phyloP scores from a whole-genome alignment of 257 asterid species.

The Fraxinus excelsior region DNA sequence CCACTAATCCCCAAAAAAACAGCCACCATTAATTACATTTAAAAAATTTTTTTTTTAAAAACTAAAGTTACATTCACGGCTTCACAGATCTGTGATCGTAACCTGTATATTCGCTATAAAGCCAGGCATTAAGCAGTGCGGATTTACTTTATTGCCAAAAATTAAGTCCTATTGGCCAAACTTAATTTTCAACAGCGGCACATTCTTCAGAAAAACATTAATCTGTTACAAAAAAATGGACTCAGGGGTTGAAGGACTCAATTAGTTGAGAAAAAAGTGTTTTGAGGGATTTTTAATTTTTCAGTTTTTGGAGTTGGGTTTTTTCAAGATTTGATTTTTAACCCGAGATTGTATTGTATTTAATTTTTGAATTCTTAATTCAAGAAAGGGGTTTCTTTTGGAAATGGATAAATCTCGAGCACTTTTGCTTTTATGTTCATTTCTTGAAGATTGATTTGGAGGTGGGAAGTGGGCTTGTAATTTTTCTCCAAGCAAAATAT shows the following conservation, averaged over 20 bases:
- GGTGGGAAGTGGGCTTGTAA: conserved; percentile 19
- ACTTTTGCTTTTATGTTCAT: conserved; percentile 23
- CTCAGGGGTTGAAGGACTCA: neutral
- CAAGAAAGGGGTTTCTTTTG: conserved; percentile 11
- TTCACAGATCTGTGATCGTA: conserved; percentile 42
- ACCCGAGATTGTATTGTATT: neutral
- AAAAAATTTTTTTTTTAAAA: no score
- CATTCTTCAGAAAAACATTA: no score
- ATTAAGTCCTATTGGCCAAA: neutral
- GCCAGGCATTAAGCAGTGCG: conserved; percentile 24
- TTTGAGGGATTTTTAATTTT: conserved; percentile 17
- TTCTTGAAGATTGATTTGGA: conserved; percentile 19
- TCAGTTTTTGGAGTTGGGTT: conserved; percentile 7
- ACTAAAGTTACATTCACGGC: conserved; percentile 33
- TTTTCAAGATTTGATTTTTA: conserved; percentile 24
- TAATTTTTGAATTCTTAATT: neutral
- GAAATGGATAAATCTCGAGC: neutral
- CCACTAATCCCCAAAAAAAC: conserved; percentile 31
- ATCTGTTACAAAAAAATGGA: no score
- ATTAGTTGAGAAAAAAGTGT: conserved; percentile 10
- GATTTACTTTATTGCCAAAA: conserved; percentile 25
- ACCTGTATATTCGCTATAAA: conserved; percentile 27
- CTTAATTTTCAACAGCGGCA: no score
- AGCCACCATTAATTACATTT: no score
- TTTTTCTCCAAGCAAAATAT: conserved; percentile 11